A percentile compares a stretch with the other conserved stretches of the same genome.
Evolutionary conservation across 2,329 filamentous ascomycete species (phyloP).

Genomic region (Aspergillus chevalieri): DNA sequence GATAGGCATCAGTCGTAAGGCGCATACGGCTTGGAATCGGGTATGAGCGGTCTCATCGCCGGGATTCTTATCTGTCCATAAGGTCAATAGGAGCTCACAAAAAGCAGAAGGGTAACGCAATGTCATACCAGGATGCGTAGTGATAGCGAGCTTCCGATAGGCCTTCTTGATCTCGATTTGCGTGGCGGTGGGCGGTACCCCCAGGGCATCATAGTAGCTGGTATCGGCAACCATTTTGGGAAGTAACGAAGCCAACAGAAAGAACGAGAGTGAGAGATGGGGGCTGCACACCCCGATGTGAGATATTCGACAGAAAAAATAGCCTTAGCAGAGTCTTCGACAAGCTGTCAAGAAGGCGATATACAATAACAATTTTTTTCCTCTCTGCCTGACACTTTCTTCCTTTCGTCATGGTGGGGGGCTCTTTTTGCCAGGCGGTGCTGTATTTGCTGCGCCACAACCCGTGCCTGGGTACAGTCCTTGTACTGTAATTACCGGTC

Average conservation of each 20-base stretch:
- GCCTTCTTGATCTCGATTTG: slow-evolving; percentile 96
- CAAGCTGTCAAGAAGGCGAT: not conserved
- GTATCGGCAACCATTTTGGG: slow-evolving; percentile 77
- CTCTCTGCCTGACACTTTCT: slow-evolving; percentile 18
- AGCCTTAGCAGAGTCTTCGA: not conserved
- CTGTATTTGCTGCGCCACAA: not conserved
- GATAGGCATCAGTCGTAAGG: not conserved
- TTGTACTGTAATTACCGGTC: not conserved
- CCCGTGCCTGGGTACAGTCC: not conserved
- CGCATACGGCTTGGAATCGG: slow-evolving; percentile 78
- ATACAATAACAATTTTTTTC: slow-evolving; percentile 5
- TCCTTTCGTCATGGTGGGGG: slow-evolving; percentile 22
- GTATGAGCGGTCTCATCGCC: slow-evolving; percentile 89
- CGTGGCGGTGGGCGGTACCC: slow-evolving; percentile 75
- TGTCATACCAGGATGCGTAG: slow-evolving; percentile 72
- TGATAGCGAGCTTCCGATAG: slow-evolving; percentile 88
- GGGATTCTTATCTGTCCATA: slow-evolving; percentile 79
- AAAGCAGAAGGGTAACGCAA: not conserved
- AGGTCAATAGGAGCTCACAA: slow-evolving; percentile 6
- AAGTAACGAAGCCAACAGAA: not conserved
- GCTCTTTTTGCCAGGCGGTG: not conserved
- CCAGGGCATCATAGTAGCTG: slow-evolving; percentile 78
- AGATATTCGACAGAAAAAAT: not conserved
- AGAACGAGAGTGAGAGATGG: not conserved
- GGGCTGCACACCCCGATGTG: not conserved